Evolutionary conservation across 1,284 basidiomycete species (phyloP), one percentile per base, ranked within the genome.

Genomic region (Apiotrichum sp.): DNA sequence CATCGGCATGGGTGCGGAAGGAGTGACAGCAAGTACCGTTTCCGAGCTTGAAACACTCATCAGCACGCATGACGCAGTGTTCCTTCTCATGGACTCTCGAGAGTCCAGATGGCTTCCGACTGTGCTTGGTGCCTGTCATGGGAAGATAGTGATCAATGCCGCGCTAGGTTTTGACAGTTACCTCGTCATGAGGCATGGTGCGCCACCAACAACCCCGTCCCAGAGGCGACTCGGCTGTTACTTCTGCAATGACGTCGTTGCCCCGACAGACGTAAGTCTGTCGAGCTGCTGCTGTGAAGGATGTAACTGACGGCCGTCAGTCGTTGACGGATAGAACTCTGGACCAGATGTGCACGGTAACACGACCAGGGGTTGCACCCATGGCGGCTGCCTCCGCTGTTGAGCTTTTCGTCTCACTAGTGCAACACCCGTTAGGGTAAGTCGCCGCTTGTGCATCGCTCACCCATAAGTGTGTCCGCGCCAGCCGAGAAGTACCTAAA

Each of bases 331-430:
- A 98, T 69, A 82, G 93, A 38, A 97, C 93, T 1, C 81, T 98
- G 32, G 96, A 98, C 72, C 95, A 98, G 72, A 98, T 98, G 95
- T 98, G 96, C 70, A 98, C 96, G 0, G 96, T 98, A 11, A 97
- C 95, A 0, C 80, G 96, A n/a, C 95, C 96, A 0, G 95, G 95
- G 0, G 80, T 98, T 0, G 96, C 93, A 0, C 84, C 90, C 0
- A 93, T 98, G 43, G 95, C 95, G 0, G 85, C 88, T 0, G 86
- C 93, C 0, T 88, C 86, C 0, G 92, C 92, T 0, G 93, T 98
- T 0, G 96, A 98, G 69, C 79, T 98, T 6, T 82, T 98, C 38
- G 86, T 91, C 0, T 90, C 92, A 0, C 76, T 96, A 0, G 64
- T 98, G 22, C 93, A 98, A 68, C 93, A 98, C 77, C 89, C 90